Evolutionary conservation across 192 early-diverging fungal genomes (phyloP), one percentile per base, ranked within the genome.

Genomic region (Dissophora ornata): DNA sequence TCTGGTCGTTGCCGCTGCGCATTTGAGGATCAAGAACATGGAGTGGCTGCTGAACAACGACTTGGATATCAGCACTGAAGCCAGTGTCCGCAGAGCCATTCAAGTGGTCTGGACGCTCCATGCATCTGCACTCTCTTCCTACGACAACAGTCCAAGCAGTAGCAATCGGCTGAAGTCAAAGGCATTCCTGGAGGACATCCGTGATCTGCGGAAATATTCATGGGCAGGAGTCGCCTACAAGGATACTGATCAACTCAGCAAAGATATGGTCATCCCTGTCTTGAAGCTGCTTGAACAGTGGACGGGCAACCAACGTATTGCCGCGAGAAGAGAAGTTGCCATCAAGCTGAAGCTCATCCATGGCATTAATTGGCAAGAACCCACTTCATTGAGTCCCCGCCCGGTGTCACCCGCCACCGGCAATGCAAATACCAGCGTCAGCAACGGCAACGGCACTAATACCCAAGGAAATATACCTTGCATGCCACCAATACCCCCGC

Each of bases 1-100:
- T 1, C 47, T 77, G 1, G 65, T 77, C 0, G 64, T 57, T 1
- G 73, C 73, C 0, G 73, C 64, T 2, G 73, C 73, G 2, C 73
- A 77, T 34, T 38, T 77, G 15, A 26, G 46, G 40, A 77, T 77
- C 64, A 67, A 67, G 25, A 77, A 77, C 26, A 34, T 77, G 7
- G 64, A 77, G 34, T 77, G 73, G 73, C 47, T 77, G 30, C 30
- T 77, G 3, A 77, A 77, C 46, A 52, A 77, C 15, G 73, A 77
- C 44, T 46, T 77, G 33, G 73, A 77, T 50, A 48, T 67, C 26
- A 57, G 52, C 36, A 49, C 58, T 13, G 52, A 77, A 38, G 26
- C 28, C 3, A 57, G 34, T 8, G 47, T 77, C 18, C 19, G 32
- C 3, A 46, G 64, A 29, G 73, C 73, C 41, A 67, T 59, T 29